Conservation (phyloP, 805 yeast genomes). For the Barnettozyma wickerhamii region DNA sequence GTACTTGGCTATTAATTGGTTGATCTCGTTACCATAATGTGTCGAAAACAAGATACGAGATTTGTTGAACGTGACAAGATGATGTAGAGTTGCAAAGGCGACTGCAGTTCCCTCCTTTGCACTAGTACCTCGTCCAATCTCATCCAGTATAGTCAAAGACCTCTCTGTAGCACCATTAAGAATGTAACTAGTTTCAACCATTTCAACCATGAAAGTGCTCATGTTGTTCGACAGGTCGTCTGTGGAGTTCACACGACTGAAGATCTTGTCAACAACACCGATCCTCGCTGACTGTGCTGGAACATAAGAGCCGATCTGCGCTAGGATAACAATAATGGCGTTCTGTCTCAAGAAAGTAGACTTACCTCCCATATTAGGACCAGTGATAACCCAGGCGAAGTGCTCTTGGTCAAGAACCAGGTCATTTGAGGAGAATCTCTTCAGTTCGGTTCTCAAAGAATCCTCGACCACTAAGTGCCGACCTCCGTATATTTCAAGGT, state of each 20-base stretch:
- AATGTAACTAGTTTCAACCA: conserved; percentile 89
- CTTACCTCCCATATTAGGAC: conserved; percentile 98
- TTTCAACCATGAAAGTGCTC: conserved; percentile 94
- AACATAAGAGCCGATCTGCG: conserved; percentile 84
- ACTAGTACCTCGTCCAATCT: conserved; percentile 76
- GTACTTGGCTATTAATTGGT: conserved; percentile 60
- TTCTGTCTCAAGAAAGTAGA: conserved; percentile 88
- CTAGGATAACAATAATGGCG: conserved; percentile 82
- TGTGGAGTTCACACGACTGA: conserved; percentile 96
- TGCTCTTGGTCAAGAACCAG: conserved; percentile 50
- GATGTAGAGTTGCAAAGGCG: conserved; percentile 92
- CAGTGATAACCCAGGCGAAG: conserved; percentile 76
- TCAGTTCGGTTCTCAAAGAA: conserved; percentile 37
- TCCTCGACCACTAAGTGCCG: conserved; percentile 86
- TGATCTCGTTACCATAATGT: conserved; percentile 86
- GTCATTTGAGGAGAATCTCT: conserved; percentile 77
- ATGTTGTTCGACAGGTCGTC: conserved; percentile 95
- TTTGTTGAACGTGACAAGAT: conserved; percentile 62
- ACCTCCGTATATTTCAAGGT: conserved; percentile 55
- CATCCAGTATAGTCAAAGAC: conserved; percentile 89
- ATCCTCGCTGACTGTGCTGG: conserved; percentile 78
- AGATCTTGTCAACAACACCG: conserved; percentile 82
- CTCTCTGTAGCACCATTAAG: conserved; percentile 71
- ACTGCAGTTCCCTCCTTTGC: conserved; percentile 96
- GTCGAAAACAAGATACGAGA: conserved; percentile 92